Conservation (phyloP, 164 flowering plant species). For the Aristolochia californica region DNA sequence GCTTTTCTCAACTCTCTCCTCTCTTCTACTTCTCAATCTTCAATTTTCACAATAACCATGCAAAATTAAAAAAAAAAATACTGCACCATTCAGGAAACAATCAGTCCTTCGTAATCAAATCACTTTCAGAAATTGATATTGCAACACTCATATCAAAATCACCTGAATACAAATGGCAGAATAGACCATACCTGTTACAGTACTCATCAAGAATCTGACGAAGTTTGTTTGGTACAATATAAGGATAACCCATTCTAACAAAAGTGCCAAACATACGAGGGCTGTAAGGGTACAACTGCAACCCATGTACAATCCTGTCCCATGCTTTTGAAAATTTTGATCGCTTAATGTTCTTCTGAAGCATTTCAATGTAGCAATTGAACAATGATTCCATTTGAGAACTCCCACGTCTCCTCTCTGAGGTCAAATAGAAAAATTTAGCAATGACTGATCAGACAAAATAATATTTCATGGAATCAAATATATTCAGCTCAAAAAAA, state of each 20-base stretch:
- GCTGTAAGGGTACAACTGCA: conserved; percentile 71
- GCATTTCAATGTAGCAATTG: conserved; percentile 45
- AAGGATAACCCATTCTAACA: conserved; percentile 43
- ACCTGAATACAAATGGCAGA: not conserved
- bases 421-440: not conserved
- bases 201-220: conserved; percentile 62
- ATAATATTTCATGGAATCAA: not conserved
- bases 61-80: not conserved
- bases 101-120: not conserved
- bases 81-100: not conserved
- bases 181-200: conserved; percentile 35
- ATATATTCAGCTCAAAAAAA: too few species aligned
- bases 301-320: conserved; percentile 49
- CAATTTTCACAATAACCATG: not conserved
- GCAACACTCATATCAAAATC: not conserved
- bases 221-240: conserved; percentile 65
- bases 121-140: not conserved
- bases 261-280: conserved; percentile 45
- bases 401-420: conserved; percentile 78
- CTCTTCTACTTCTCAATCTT: too few species aligned
- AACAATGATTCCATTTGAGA: conserved; percentile 64
- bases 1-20: too few species aligned
- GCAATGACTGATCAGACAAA: not conserved
- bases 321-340: conserved; percentile 34
- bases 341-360: conserved; percentile 36